Conservation (phyloP, 768 basidiomycete genomes). For the Russula olivacea region DNA sequence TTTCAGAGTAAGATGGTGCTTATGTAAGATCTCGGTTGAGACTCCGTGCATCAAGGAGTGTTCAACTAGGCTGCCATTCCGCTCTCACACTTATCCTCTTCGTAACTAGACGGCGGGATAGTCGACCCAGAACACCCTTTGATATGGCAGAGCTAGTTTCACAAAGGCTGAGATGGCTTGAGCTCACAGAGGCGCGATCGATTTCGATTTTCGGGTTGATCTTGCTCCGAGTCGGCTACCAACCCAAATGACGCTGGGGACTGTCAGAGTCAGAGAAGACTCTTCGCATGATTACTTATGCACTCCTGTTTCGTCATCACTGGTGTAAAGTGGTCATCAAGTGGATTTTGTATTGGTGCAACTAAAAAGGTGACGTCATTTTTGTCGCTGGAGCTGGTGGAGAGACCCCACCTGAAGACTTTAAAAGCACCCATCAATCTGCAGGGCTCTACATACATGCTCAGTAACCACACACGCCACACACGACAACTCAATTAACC, state of each 20-base stretch:
- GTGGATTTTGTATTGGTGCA: not conserved
- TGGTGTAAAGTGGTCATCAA: not conserved
- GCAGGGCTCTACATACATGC: too few species aligned
- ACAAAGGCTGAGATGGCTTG: not conserved
- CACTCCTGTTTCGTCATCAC: too few species aligned
- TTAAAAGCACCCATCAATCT: not conserved
- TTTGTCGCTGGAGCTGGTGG: too few species aligned
- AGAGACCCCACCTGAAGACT: not conserved
- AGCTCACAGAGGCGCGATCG: not conserved
- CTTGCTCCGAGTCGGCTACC: not conserved
- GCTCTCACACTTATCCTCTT: not conserved
- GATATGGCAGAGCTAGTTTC: not conserved
- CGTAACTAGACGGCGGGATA: not conserved
- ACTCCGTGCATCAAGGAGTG: too few species aligned
- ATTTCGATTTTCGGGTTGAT: not conserved
- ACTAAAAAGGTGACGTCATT: constrained; percentile 8
- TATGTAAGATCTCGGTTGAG: not conserved
- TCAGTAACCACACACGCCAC: not conserved
- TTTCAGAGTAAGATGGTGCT: not conserved
- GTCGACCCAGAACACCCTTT: not conserved
- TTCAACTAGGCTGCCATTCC: too few species aligned
- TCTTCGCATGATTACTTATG: too few species aligned
- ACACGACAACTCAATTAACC: not conserved
- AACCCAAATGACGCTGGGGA: too few species aligned
- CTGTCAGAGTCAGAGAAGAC: too few species aligned